Percentiles rank a stretch among this genome's conserved stretches.
These are phyloP conservation scores for Cryptococcus deneoformans DNA, from an alignment of 1,284 basidiomycete genomes.

Conservation along the genomic window DNA sequence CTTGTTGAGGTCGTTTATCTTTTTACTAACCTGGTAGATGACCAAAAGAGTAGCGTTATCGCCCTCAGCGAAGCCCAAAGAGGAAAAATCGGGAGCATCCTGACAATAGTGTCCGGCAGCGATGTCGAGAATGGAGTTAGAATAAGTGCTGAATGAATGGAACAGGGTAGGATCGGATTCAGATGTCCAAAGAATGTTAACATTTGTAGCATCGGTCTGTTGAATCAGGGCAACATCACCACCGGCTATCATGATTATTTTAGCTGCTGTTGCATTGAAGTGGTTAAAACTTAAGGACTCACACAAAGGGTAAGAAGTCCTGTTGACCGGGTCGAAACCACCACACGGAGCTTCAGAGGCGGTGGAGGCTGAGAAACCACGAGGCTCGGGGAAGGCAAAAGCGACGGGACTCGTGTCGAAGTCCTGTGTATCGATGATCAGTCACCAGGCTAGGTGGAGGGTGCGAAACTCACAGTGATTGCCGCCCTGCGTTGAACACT, in stretches of 20 bases:
- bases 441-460: background rate
- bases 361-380: constrained; percentile 19
- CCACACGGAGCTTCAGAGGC: constrained; percentile 26
- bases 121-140: constrained; percentile 20
- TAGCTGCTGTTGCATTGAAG: background rate
- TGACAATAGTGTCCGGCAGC: constrained; percentile 31
- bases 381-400: constrained; percentile 18
- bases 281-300: background rate
- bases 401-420: constrained; percentile 19
- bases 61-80: constrained; percentile 24
- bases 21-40: constrained; percentile 21
- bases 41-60: constrained; percentile 29
- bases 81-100: constrained; percentile 27
- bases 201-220: constrained; percentile 5
- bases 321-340: constrained; percentile 12
- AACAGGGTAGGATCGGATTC: constrained; percentile 23
- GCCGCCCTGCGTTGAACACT: constrained; percentile 13
- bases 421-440: constrained; percentile 5
- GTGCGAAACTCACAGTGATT: constrained; percentile 14
- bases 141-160: constrained; percentile 28
- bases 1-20: background rate
- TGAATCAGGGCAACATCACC: constrained; percentile 24
- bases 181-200: constrained; percentile 26
- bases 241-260: constrained; percentile 8
- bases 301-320: constrained; percentile 22